phyloP scores from a whole-genome alignment of 495 filamentous ascomycete species.

The Corynascus novoguineensis region DNA sequence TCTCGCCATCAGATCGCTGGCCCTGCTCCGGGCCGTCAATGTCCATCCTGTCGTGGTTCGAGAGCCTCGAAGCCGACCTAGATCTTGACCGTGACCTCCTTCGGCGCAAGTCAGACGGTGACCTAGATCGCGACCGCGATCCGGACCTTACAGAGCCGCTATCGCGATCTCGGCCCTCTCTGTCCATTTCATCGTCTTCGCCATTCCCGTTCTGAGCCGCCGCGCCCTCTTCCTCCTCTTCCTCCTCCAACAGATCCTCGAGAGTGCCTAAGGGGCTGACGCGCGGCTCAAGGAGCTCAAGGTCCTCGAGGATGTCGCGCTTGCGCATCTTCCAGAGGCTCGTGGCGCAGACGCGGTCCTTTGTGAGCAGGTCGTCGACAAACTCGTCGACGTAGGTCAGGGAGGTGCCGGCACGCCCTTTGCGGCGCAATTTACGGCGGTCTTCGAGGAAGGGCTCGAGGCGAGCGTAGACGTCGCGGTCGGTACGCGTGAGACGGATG shows the following conservation, averaged over 20 bases:
- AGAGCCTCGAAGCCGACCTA: conserved; percentile 13
- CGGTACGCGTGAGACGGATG: conserved; percentile 77
- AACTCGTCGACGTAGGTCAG: conserved; percentile 89
- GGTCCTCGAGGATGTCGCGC: conserved; percentile 78
- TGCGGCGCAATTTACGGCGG: conserved; percentile 71
- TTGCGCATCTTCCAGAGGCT: conserved; percentile 87
- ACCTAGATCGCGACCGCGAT: conserved; percentile 17
- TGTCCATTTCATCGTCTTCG: no score
- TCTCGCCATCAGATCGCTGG: neutral
- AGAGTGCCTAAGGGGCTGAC: conserved; percentile 81
- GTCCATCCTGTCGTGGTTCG: conserved; percentile 33
- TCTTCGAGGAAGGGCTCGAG: conserved; percentile 84
- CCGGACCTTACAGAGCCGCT: conserved; percentile 18
- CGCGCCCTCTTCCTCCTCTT: conserved; percentile 54
- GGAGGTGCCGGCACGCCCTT: conserved; percentile 62
- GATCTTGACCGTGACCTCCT: conserved; percentile 15
- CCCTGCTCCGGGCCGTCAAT: conserved; percentile 27
- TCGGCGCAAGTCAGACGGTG: no score
- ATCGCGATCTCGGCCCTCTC: conserved; percentile 17
- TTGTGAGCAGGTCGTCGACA: conserved; percentile 82
- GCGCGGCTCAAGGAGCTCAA: conserved; percentile 79
- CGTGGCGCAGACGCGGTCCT: conserved; percentile 86
- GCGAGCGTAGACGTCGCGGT: conserved; percentile 70
- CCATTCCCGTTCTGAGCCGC: conserved; percentile 34
- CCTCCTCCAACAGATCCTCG: conserved; percentile 70